phyloP scores from a whole-genome alignment of 768 basidiomycete genomes.

The Coprinellus micaceus region DNA sequence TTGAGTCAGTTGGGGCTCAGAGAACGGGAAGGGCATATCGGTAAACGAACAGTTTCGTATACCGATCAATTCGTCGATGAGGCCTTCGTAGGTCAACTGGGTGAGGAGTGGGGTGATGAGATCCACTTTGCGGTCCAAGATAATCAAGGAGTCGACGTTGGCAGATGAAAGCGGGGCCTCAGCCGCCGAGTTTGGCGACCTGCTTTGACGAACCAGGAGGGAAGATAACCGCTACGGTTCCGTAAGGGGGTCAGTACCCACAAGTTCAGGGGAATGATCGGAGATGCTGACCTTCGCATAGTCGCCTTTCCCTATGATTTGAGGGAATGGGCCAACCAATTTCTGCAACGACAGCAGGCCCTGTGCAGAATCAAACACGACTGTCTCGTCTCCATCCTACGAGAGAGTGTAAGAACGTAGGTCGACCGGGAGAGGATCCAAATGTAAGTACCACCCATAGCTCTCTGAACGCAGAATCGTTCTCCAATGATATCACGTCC shows the following conservation, averaged over 20 bases:
- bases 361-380: constrained; percentile 84
- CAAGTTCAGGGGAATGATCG: neutral
- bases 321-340: constrained; percentile 84
- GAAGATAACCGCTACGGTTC: constrained; percentile 64
- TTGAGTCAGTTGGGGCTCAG: neutral
- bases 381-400: constrained; percentile 90
- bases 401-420: constrained; percentile 11
- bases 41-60: constrained; percentile 78
- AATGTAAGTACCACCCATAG: constrained; percentile 92
- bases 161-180: constrained; percentile 41
- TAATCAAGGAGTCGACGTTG: constrained; percentile 79
- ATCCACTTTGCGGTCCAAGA: constrained; percentile 87
- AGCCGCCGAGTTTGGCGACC: constrained; percentile 32
- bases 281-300: constrained; percentile 58
- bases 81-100: constrained; percentile 94
- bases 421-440: no score
- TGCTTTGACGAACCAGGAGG: constrained; percentile 57
- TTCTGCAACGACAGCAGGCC: constrained; percentile 81
- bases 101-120: constrained; percentile 95
- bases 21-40: neutral
- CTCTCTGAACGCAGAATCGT: constrained; percentile 81
- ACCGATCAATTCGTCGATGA: constrained; percentile 88
- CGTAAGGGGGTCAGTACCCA: neutral
- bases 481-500: constrained; percentile 88
- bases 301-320: constrained; percentile 92